Evolutionary conservation across 768 basidiomycete genomes (phyloP).

Genomic region (Scleroderma citrinum): DNA sequence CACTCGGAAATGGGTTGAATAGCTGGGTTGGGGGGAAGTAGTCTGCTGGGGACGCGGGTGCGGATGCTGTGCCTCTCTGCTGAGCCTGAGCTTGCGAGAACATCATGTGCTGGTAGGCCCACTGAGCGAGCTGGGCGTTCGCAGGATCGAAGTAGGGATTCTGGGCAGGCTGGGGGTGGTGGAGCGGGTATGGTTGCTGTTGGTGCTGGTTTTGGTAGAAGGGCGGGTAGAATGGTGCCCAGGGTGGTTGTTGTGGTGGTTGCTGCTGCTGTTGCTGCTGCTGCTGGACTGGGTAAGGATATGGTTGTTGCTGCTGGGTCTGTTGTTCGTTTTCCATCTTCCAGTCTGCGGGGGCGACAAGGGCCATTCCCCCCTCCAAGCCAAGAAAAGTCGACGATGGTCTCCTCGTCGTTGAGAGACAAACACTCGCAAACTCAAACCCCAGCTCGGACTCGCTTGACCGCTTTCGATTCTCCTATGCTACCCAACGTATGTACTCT

Average conservation of each 20-base stretch:
- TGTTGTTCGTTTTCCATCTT: no score
- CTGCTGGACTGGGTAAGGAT: conserved; percentile 14
- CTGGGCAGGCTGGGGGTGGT: conserved; percentile 35
- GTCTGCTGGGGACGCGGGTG: conserved; percentile 38
- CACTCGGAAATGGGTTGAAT: conserved; percentile 64
- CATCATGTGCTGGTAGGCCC: conserved; percentile 93
- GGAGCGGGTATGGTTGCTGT: conserved; percentile 49
- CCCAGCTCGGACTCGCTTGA: not conserved
- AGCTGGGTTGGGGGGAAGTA: conserved; percentile 56
- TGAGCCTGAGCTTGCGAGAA: conserved; percentile 54
- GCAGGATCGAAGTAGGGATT: conserved; percentile 68
- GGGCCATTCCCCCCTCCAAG: conserved; percentile 47
- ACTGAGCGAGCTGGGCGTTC: conserved; percentile 73
- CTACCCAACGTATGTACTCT: no score
- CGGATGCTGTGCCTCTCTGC: conserved; percentile 26
- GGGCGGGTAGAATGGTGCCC: conserved; percentile 76
- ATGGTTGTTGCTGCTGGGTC: conserved; percentile 21
- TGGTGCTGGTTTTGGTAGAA: conserved; percentile 70
- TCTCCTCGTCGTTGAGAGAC: not conserved
- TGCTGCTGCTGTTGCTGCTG: conserved; percentile 19
- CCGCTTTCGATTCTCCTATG: no score
- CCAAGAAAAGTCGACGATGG: no score
- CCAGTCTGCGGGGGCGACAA: conserved; percentile 69
- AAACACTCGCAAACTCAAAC: not conserved
- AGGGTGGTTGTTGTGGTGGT: conserved; percentile 61